Conservation (phyloP, 2,329 filamentous ascomycete genomes). For the Torrubiella hemipterigena region DNA sequence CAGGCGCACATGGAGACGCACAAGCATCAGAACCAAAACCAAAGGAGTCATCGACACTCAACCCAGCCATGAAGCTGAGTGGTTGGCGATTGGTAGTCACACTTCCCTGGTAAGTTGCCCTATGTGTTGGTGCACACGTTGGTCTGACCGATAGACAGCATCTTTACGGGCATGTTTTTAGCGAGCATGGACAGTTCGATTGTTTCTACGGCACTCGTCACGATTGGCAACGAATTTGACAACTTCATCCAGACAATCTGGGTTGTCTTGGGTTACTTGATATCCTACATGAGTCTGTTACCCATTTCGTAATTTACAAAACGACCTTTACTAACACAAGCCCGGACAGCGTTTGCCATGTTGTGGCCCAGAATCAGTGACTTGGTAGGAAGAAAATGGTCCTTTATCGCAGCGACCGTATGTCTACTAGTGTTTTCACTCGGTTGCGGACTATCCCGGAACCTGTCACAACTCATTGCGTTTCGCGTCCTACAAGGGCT, state of each 20-base stretch:
- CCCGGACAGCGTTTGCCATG: background rate
- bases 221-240: background rate
- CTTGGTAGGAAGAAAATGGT: background rate
- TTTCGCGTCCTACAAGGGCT: slow-evolving; percentile 27
- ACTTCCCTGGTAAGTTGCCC: background rate
- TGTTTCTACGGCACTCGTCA: background rate
- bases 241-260: background rate
- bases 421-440: background rate
- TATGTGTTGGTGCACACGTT: background rate
- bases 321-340: background rate
- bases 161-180: background rate
- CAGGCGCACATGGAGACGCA: no score
- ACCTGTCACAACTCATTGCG: slow-evolving; percentile 30
- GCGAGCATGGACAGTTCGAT: background rate
- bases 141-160: background rate
- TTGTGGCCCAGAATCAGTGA: background rate
- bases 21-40: no score
- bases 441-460: slow-evolving; percentile 13
- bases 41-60: no score
- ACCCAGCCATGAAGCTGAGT: background rate
- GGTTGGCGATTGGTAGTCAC: background rate
- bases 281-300: background rate
- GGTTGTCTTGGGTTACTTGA: background rate
- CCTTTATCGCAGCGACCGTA: background rate
- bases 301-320: background rate